Evolutionary conservation across 148 eudicot genomes (phyloP), one percentile per base, ranked within the genome.

Genomic region (Amaranthus hypochondriacus): DNA sequence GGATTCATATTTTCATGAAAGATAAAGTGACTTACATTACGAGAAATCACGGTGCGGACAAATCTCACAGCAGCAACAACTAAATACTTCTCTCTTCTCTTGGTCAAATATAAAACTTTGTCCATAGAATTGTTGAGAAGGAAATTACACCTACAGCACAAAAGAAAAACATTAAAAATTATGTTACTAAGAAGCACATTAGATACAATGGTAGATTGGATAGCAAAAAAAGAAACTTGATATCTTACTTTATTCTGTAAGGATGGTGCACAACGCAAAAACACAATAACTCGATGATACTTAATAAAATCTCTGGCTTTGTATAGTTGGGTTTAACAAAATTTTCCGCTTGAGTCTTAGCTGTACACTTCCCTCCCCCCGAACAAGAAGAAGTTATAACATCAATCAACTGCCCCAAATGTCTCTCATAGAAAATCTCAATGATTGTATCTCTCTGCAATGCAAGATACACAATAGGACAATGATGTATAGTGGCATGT

Each of bases 191-290:
- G 39, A 28, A 28, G 39, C 39, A 28, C 39, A 28, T 28, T 28
- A 28, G 39, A 28, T 28, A 28, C 39, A 28, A 28, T 28, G 39
- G 39, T 28, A 28, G 39, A 28, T 28, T 28, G 39, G 39, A 28
- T 28, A 28, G 39, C 1, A 28, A 28, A 28, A 28, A 42, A 68
- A 48, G 52, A 48, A 44, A 14, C 54, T 12, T 69, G 58, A 61
- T 70, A 13, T 18, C 6, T 84, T 94, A 92, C 99, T 90, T 96
- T 84, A 96, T 92, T 77, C 89, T 86, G 77, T 79, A 84, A 4
- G 94, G 91, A 84, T 96, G 99, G 77, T 96, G 97, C 85, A 86
- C 63, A 69, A 96, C 92, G 66, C 99, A 96, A 80, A 92, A 96
- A 83, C 96, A 86, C 75, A 96, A 80, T 39, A 96, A 81, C 75